phyloP scores from a whole-genome alignment of 192 early-diverging fungal genomes.

The Podochytrium sp. region DNA sequence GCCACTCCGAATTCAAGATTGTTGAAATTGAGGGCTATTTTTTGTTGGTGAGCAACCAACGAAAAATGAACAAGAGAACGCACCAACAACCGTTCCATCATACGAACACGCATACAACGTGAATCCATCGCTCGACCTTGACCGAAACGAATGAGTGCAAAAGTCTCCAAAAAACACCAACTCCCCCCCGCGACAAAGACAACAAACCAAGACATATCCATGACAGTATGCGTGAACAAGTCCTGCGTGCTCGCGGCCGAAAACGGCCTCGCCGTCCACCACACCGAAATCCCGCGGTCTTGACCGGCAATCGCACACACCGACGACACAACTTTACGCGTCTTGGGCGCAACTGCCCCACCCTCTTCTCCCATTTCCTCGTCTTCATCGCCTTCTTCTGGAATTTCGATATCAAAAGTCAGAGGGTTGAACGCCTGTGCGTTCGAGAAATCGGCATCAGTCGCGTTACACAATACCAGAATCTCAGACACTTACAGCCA shows the following conservation, averaged over 20 bases:
- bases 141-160: constrained; percentile 6
- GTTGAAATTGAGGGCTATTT: constrained; percentile 70
- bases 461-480: no score
- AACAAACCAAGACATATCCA: constrained; percentile 84
- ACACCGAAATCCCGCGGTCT: constrained; percentile 84
- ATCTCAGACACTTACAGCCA: constrained; percentile 57
- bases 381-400: constrained; percentile 33
- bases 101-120: constrained; percentile 86
- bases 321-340: constrained; percentile 44
- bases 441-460: no score
- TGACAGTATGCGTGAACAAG: constrained; percentile 80
- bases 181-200: background rate
- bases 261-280: constrained; percentile 77
- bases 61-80: background rate
- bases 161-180: background rate
- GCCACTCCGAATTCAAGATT: constrained; percentile 71
- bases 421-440: constrained; percentile 75
- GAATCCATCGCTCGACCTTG: constrained; percentile 73
- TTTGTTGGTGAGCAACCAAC: background rate
- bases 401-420: constrained; percentile 60
- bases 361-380: constrained; percentile 24
- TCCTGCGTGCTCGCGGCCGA: constrained; percentile 73
- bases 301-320: constrained; percentile 90
- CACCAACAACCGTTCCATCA: constrained; percentile 78
- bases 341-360: constrained; percentile 32